phyloP scores from a whole-genome alignment of 202 grass and related monocot species.

The Digitaria exilis region DNA sequence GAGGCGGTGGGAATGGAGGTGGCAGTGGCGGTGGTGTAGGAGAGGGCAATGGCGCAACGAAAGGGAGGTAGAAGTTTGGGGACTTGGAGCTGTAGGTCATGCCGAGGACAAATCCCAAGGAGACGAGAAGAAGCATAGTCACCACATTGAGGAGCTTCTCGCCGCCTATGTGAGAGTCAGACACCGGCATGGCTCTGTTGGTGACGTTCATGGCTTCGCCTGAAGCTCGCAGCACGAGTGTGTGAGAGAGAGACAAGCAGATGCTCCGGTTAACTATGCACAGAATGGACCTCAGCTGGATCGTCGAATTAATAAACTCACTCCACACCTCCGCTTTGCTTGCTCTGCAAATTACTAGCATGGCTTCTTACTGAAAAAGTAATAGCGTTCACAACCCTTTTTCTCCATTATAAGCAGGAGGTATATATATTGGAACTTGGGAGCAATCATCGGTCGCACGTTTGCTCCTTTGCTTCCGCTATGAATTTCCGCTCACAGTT shows the following conservation, averaged over 20 bases:
- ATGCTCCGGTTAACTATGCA: neutral
- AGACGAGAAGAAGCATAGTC: conserved; percentile 39
- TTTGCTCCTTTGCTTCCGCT: neutral
- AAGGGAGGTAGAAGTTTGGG: conserved; percentile 6
- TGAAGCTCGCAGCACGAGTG: neutral
- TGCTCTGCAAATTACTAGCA: neutral
- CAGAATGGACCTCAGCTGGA: neutral
- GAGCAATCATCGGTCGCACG: neutral
- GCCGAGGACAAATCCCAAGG: conserved; percentile 47
- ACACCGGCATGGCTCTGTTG: neutral
- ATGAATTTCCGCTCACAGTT: neutral
- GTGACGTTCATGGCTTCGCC: neutral
- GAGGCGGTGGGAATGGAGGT: neutral
- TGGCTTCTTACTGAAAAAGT: conserved; percentile 11
- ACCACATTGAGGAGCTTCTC: neutral
- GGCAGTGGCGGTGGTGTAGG: neutral
- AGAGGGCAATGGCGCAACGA: neutral
- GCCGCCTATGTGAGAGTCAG: neutral
- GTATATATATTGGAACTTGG: too few species aligned
- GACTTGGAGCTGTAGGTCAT: conserved; percentile 45
- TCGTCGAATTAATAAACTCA: neutral
- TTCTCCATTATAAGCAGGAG: neutral
- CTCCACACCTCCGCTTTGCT: neutral
- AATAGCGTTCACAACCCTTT: neutral
- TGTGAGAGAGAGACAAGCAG: neutral